These are phyloP conservation scores for Cajanus cajan DNA, from an alignment of 306 rosid species.

Conservation along the genomic window DNA sequence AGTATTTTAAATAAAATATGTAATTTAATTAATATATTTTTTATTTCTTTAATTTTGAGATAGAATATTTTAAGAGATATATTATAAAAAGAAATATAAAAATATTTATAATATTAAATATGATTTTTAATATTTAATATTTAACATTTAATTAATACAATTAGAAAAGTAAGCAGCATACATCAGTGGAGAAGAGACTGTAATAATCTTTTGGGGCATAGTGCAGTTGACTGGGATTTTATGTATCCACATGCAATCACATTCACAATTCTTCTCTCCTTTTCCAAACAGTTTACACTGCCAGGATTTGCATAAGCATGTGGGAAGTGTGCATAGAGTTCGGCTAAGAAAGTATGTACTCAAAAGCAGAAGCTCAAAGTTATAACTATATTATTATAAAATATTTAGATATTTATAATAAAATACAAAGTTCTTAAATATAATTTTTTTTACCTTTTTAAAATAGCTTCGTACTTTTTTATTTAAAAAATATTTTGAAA, in stretches of 20 bases:
- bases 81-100: not conserved
- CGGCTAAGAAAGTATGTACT: not conserved
- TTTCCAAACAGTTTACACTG: constrained; percentile 39
- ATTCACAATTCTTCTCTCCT: constrained; percentile 38
- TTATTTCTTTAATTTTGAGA: not conserved
- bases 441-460: not conserved
- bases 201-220: constrained; percentile 38
- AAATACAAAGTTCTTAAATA: not conserved
- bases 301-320: constrained; percentile 53
- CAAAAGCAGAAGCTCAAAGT: not conserved
- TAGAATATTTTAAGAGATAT: not conserved
- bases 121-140: too few relatives aligned
- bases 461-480: not conserved
- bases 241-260: constrained; percentile 71
- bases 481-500: not conserved
- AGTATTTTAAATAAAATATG: too few relatives aligned
- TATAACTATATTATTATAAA: not conserved
- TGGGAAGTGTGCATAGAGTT: constrained; percentile 64
- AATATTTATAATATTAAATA: not conserved
- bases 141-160: not conserved
- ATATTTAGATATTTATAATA: not conserved
- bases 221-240: constrained; percentile 51
- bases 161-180: not conserved
- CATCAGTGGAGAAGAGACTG: constrained; percentile 19
- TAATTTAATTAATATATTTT: not conserved